Conservation (phyloP, 73 alveolate genomes). For the Blepharisma stoltei region DNA sequence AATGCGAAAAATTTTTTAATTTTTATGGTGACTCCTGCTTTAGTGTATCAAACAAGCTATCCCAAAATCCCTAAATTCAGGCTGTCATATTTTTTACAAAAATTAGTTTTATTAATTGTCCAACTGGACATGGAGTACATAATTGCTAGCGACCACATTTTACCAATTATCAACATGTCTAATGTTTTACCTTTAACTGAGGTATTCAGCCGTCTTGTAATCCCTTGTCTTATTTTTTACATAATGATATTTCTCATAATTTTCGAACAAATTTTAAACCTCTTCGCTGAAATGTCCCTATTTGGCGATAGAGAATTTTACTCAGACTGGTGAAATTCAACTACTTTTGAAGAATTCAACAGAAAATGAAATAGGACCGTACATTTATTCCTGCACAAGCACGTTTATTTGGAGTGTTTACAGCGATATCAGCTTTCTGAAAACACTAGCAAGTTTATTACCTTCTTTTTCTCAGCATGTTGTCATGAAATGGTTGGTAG, state of each 20-base stretch:
- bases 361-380: conserved; percentile 53
- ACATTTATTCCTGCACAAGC: conserved; percentile 41
- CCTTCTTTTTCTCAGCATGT: not conserved
- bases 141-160: not conserved
- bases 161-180: not conserved
- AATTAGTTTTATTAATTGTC: not conserved
- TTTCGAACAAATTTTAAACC: conserved; percentile 32
- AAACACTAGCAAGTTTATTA: not conserved
- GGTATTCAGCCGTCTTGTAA: not conserved
- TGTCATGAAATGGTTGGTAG: conserved; percentile 8
- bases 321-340: conserved; percentile 46
- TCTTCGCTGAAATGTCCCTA: conserved; percentile 41
- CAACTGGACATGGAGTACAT: not conserved
- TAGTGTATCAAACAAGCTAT: not conserved
- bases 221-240: not conserved
- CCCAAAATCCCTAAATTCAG: not conserved
- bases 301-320: conserved; percentile 47
- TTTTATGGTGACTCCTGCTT: conserved; percentile 16
- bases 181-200: not conserved
- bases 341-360: conserved; percentile 42
- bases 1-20: not conserved
- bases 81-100: not conserved
- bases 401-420: conserved; percentile 27
- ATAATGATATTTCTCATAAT: not conserved
- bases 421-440: not conserved